Evolutionary conservation across 345 rosid species (phyloP).

Genomic region (Populus pruinosa): DNA sequence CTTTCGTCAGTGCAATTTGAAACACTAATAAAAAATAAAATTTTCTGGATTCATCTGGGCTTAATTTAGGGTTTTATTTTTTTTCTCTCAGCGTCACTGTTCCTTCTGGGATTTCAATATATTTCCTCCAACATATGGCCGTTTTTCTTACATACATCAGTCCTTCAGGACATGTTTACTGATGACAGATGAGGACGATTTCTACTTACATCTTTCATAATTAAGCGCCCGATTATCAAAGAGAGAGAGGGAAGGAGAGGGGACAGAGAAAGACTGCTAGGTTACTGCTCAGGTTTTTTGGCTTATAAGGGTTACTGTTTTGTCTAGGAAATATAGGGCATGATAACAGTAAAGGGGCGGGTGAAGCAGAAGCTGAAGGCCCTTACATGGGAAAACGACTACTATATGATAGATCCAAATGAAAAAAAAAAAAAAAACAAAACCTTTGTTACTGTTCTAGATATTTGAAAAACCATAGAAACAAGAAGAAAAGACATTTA

Average conservation of each 20-base stretch:
- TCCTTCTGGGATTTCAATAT: too few relatives aligned
- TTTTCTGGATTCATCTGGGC: conserved; percentile 5
- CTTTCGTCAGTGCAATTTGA: neutral
- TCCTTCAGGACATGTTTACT: neutral
- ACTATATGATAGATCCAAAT: conserved; percentile 28
- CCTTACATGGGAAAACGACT: conserved; percentile 18
- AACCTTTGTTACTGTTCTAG: conserved; percentile 18
- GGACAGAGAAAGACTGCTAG: neutral
- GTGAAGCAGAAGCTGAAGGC: conserved; percentile 17
- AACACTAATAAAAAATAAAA: conserved; percentile 33
- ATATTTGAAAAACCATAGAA: conserved; percentile 3
- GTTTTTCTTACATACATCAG: too few relatives aligned
- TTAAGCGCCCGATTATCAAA: conserved; percentile 8
- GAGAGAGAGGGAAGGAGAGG: conserved; percentile 1
- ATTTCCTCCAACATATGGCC: neutral
- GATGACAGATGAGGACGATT: neutral
- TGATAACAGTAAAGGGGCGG: conserved; percentile 12
- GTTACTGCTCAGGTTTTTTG: conserved; percentile 18
- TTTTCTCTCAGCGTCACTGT: neutral
- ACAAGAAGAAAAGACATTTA: neutral
- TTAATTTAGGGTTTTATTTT: neutral
- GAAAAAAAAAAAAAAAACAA: neutral
- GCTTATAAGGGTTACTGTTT: conserved; percentile 19
- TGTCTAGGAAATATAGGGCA: conserved; percentile 13
- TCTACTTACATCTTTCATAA: neutral